A percentile compares a stretch with the other conserved stretches of the same genome.
These are phyloP conservation scores for Alternaria metachromatica DNA, from an alignment of 2,329 filamentous ascomycete species.

Conservation along the genomic window DNA sequence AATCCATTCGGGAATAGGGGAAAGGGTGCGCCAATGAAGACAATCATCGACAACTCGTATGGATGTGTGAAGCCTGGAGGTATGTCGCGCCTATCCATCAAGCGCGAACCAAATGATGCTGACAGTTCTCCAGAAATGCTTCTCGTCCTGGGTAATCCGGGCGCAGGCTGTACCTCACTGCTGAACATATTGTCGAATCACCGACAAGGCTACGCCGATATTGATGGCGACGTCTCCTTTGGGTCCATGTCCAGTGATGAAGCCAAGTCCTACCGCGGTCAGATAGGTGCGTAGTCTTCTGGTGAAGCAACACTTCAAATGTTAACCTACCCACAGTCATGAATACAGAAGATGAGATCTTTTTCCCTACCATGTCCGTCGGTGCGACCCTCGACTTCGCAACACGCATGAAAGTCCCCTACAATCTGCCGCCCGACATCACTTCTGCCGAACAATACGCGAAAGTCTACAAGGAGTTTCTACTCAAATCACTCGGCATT, in stretches of 20 bases:
- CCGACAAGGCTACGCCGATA: constrained; percentile 70
- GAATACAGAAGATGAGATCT: constrained; percentile 80
- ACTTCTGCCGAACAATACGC: constrained; percentile 55
- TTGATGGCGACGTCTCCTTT: constrained; percentile 62
- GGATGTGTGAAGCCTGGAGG: constrained; percentile 69
- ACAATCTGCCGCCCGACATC: constrained; percentile 54
- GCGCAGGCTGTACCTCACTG: constrained; percentile 60
- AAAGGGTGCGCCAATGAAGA: constrained; percentile 60
- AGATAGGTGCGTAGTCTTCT: constrained; percentile 61
- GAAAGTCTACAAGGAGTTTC: constrained; percentile 57
- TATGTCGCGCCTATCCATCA: neutral
- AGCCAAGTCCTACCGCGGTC: constrained; percentile 76
- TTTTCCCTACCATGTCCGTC: constrained; percentile 78
- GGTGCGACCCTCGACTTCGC: constrained; percentile 76
- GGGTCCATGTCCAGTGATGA: constrained; percentile 72
- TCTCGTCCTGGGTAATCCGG: constrained; percentile 73
- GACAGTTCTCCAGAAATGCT: constrained; percentile 62
- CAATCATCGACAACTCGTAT: constrained; percentile 68
- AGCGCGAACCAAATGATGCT: neutral
- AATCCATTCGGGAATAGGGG: constrained; percentile 54
- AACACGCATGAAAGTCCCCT: constrained; percentile 63
- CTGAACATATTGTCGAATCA: constrained; percentile 65
- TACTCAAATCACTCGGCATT: constrained; percentile 51
- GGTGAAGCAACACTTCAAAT: neutral
- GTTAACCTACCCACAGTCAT: constrained; percentile 49